A percentile compares a stretch with the other conserved stretches of the same genome.
phyloP scores from a whole-genome alignment of 352 stramenopile genomes.

The Phytophthora cryptogea region DNA sequence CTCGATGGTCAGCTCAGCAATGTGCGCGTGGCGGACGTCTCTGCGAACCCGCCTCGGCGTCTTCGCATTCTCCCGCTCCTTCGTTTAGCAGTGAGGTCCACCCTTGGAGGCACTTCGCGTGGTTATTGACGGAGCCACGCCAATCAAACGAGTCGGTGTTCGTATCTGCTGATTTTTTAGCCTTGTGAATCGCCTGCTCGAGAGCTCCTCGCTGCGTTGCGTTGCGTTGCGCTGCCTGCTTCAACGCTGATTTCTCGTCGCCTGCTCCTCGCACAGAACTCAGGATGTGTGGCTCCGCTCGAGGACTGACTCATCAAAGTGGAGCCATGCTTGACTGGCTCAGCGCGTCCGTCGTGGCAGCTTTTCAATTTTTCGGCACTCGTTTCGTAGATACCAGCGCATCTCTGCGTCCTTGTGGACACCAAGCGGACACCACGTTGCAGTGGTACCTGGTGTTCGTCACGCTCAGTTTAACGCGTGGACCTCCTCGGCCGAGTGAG shows the following conservation, averaged over 20 bases:
- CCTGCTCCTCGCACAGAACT: constrained; percentile 24
- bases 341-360: not conserved
- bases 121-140: not conserved
- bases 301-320: constrained; percentile 20
- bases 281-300: constrained; percentile 15
- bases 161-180: constrained; percentile 24
- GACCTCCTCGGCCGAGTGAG: constrained; percentile 17
- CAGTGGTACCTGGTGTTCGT: constrained; percentile 27
- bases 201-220: constrained; percentile 20
- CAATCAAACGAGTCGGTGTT: constrained; percentile 18
- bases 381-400: constrained; percentile 3
- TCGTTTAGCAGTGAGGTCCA: constrained; percentile 26
- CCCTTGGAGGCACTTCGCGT: constrained; percentile 1
- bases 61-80: constrained; percentile 23
- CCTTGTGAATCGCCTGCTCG: not conserved
- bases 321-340: not conserved
- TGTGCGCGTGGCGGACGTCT: constrained; percentile 16
- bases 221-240: constrained; percentile 20
- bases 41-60: constrained; percentile 18
- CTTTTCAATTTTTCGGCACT: constrained; percentile 11
- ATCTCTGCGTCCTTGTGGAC: constrained; percentile 9
- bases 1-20: constrained; percentile 18
- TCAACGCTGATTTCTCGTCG: constrained; percentile 28
- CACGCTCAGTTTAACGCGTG: constrained; percentile 16
- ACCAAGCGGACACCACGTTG: constrained; percentile 17